Evolutionary conservation across 2,329 filamentous ascomycete species (phyloP), one percentile per base, ranked within the genome.

Genomic region (Cercospora berteroae): DNA sequence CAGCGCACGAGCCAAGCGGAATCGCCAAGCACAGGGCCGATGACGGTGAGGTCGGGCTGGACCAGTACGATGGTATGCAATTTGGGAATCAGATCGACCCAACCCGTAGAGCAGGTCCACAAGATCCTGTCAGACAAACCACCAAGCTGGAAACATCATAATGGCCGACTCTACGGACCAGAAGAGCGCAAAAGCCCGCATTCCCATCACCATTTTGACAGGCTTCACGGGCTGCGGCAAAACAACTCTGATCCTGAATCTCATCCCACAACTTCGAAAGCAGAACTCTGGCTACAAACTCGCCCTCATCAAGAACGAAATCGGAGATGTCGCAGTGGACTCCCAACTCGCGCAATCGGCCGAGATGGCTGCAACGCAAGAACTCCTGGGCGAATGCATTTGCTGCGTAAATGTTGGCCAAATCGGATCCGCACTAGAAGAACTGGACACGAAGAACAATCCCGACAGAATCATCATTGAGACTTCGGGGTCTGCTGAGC

Each of bases 361-460:
- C 60, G 89, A 94, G 70, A 93, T 99, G 73, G 90, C 92, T 0
- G 94, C 93, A 64, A 94, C 97, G 4, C 91, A 91, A 74, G 95
- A 99, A 80, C 86, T 99, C 1, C 89, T 99, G 63, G 96, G 97
- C 79, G 95, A 94, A 72, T 98, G 95, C 82, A 98, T 99, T 80
- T 99, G 95, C 86, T 99, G 95, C 83, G 98, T 98, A 78, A 90
- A 98, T 27, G 94, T 99, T 68, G 95, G 95, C 16, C 92, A 96
- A 79, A 88, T 99, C 7, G 87, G 88, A 67, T 88, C 90, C 58
- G 94, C 94, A 1, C 88, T 99, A 18, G 81, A 86, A 52, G 89
- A 95, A 76, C 88, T 99, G 48, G 86, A 87, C 60, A 79, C 82
- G 27, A 81, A 85, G 42, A 81, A 85, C 56, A 66, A 71, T 0